Evolutionary conservation across 306 rosid genomes (phyloP).

Genomic region (Malus asiatica): DNA sequence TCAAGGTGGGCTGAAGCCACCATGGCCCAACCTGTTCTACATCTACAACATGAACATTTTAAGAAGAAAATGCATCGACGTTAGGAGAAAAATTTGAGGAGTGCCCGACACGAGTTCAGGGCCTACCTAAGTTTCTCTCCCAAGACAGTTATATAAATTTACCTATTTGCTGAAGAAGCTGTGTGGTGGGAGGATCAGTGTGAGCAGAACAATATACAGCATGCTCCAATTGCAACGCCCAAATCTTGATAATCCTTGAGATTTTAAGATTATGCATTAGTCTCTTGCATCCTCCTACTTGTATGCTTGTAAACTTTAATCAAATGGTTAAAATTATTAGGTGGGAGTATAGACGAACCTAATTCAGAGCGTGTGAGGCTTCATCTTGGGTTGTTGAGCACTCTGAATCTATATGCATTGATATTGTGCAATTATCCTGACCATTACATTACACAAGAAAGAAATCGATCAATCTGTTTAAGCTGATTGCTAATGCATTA

Average conservation of each 20-base stretch:
- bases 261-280: too few relatives aligned
- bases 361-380: slow-evolving; percentile 16
- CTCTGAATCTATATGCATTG: slow-evolving; percentile 9
- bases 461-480: neutral
- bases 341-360: slow-evolving; percentile 14
- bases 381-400: slow-evolving; percentile 29
- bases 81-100: too few relatives aligned
- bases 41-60: neutral
- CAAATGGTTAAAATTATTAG: neutral
- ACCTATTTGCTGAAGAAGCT: neutral
- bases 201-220: too few relatives aligned
- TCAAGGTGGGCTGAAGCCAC: neutral
- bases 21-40: neutral
- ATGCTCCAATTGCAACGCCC: too few relatives aligned
- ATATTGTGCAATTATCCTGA: slow-evolving; percentile 12
- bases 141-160: neutral
- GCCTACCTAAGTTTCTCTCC: neutral
- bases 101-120: too few relatives aligned
- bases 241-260: too few relatives aligned
- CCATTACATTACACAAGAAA: neutral
- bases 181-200: too few relatives aligned
- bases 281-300: neutral
- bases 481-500: neutral
- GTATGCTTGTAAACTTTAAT: neutral
- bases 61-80: neutral